These are phyloP conservation scores for Pleurotus eryngii DNA, from an alignment of 768 basidiomycete genomes.

Conservation along the genomic window DNA sequence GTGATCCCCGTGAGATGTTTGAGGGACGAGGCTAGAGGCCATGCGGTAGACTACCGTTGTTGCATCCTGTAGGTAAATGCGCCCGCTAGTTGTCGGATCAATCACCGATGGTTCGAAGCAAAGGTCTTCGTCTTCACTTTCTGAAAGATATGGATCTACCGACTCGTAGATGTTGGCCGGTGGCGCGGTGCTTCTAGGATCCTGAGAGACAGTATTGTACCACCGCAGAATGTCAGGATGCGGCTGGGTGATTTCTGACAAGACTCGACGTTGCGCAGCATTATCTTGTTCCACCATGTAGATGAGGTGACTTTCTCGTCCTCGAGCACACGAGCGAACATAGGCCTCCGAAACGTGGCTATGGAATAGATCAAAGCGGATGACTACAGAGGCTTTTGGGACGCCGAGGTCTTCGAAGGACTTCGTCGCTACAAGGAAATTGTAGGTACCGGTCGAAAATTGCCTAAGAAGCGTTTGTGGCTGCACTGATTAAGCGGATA, in stretches of 20 bases:
- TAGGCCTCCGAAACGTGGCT: constrained; percentile 61
- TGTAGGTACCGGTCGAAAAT: constrained; percentile 55
- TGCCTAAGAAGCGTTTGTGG: constrained; percentile 47
- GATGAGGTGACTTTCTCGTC: constrained; percentile 49
- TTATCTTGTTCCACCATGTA: constrained; percentile 63
- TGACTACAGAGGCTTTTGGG: constrained; percentile 53
- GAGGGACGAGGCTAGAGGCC: constrained; percentile 21
- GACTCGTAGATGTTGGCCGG: constrained; percentile 38
- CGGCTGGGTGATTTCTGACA: constrained; percentile 40
- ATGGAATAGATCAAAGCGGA: constrained; percentile 66
- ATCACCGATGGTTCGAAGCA: constrained; percentile 35
- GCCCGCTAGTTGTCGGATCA: constrained; percentile 62
- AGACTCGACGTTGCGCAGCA: constrained; percentile 48
- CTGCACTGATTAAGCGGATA: not conserved
- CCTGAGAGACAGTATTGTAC: constrained; percentile 43
- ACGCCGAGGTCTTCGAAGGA: constrained; percentile 58
- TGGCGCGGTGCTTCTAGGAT: constrained; percentile 38
- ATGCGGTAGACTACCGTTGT: constrained; percentile 54
- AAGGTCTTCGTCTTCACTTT: constrained; percentile 48
- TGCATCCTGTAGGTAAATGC: constrained; percentile 58
- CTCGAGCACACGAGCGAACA: constrained; percentile 44
- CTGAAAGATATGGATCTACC: constrained; percentile 41
- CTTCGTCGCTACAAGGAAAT: constrained; percentile 62
- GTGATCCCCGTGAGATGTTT: constrained; percentile 2
- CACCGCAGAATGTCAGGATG: constrained; percentile 43